Evolutionary conservation across 345 rosid species (phyloP).

Genomic region (Sonneratia alba): DNA sequence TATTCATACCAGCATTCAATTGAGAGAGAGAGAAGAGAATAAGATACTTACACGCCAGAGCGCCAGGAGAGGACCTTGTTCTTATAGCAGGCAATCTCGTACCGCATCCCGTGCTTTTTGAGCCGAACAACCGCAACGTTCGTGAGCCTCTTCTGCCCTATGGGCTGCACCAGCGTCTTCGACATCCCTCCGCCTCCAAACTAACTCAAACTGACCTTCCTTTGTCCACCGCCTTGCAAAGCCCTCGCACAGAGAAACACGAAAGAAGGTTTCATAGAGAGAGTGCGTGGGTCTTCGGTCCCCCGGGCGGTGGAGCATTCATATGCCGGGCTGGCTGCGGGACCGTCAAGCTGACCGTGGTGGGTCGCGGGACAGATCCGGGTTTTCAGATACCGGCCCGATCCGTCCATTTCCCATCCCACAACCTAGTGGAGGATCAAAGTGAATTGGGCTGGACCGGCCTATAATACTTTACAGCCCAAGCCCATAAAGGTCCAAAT

Average conservation of each 20-base stretch:
- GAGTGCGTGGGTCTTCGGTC: too few relatives aligned
- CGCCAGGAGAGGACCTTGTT: conserved; percentile 99
- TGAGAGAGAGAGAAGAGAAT: not conserved
- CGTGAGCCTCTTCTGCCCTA: conserved; percentile 91
- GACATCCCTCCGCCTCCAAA: conserved; percentile 38
- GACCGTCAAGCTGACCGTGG: too few relatives aligned
- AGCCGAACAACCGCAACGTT: conserved; percentile 92
- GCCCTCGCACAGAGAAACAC: too few relatives aligned
- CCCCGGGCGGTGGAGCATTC: not conserved
- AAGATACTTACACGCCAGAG: conserved; percentile 63
- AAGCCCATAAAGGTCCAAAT: not conserved
- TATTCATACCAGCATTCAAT: not conserved
- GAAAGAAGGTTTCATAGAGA: too few relatives aligned
- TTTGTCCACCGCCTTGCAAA: not conserved
- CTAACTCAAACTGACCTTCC: too few relatives aligned
- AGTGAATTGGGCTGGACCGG: not conserved
- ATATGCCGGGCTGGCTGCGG: not conserved
- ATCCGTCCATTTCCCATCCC: too few relatives aligned
- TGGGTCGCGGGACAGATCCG: too few relatives aligned
- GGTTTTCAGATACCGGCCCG: too few relatives aligned
- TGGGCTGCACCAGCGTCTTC: conserved; percentile 67
- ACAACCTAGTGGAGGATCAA: too few relatives aligned
- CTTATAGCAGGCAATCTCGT: conserved; percentile 97
- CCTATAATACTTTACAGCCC: not conserved
- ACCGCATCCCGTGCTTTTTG: conserved; percentile 78